Base-by-base conservation (phyloP, 106 monocot species). In the Dioscorea dumetorum region DNA sequence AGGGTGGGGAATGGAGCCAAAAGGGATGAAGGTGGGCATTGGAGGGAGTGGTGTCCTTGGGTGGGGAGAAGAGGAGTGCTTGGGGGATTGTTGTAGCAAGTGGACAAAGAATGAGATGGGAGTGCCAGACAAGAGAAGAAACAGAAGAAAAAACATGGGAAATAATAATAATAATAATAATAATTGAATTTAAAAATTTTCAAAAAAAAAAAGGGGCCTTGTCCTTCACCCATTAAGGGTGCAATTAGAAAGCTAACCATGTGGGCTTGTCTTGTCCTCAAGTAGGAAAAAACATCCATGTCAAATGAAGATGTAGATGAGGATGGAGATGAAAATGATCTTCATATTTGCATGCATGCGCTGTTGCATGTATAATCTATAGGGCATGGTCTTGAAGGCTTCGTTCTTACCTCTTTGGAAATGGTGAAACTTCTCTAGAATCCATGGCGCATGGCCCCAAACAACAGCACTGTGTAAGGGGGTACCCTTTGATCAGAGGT, bases 281-380 rank as follows among this genome's bases (percentile, higher is more conserved):
- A 63, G 63, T 70, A 33, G 35, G 28, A 28, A 49, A 63, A 76
- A 76, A 62, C 69, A 76, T 70, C 70, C 70, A 70, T 70, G 48
- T 22, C 62, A 60, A 28, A 32, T 67, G 1, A 28, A 28, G 28
- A 28, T 28, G 28, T 1, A 28, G 28, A 28, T 28, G 28, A 28
- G 3, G 28, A 28, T 28, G 28, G 3, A 28, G 28, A 28, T 28
- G 28, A 28, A 28, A 3, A 28, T 28, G 28, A 28, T 51, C 12
- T 51, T 51, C 54, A 54, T 54, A 18, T 54, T 13, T 54, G 19
- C 18, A 54, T 54, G 19, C 54, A 54, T 16, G 19, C 18, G 5
- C 54, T 19, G 19, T 54, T 54, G 54, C 54, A 54, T 54, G 54
- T 5, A 2, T 16, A 18, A 28, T 28, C 2, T 28, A 28, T 1